A percentile compares a stretch with the other conserved stretches of the same genome.
Evolutionary conservation across 2,329 filamentous ascomycete species (phyloP).

Genomic region (Bipolaris zeicola): DNA sequence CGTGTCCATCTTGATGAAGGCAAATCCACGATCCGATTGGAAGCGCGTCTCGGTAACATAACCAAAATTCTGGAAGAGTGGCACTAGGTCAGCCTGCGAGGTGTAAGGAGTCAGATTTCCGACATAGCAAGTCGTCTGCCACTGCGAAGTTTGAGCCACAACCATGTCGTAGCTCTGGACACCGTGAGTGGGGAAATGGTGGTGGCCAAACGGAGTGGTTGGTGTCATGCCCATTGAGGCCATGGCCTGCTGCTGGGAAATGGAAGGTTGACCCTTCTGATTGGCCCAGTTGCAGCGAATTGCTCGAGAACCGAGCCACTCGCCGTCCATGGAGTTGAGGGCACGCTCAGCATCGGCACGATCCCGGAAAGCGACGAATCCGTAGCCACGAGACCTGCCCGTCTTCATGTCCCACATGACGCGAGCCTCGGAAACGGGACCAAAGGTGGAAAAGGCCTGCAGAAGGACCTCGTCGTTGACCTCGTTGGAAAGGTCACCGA

Average conservation of each 20-base stretch:
- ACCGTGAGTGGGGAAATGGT: conserved; percentile 96
- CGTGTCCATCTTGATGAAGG: conserved; percentile 98
- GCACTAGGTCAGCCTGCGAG: conserved; percentile 94
- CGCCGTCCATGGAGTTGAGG: conserved; percentile 95
- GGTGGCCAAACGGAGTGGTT: conserved; percentile 92
- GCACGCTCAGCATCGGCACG: conserved; percentile 94
- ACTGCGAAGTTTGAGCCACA: conserved; percentile 88
- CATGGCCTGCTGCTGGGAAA: conserved; percentile 97
- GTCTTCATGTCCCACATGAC: conserved; percentile 99
- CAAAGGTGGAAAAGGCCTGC: conserved; percentile 95
- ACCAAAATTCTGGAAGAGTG: conserved; percentile 97
- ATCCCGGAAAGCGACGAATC: conserved; percentile 96
- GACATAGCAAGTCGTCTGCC: conserved; percentile 99
- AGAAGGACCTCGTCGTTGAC: conserved; percentile 95
- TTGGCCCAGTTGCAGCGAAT: conserved; percentile 99
- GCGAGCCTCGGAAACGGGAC: conserved; percentile 92
- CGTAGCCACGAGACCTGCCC: conserved; percentile 93
- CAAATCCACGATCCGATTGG: conserved; percentile 96
- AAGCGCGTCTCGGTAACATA: conserved; percentile 97
- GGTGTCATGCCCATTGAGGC: conserved; percentile 97
- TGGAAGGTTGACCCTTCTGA: conserved; percentile 99
- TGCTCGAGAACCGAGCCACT: conserved; percentile 96
- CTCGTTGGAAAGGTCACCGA: conserved; percentile 96
- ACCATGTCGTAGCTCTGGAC: conserved; percentile 98
- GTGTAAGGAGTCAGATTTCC: conserved; percentile 98